Conservation (phyloP, 768 basidiomycete genomes). For the Dioszegia crocea region DNA sequence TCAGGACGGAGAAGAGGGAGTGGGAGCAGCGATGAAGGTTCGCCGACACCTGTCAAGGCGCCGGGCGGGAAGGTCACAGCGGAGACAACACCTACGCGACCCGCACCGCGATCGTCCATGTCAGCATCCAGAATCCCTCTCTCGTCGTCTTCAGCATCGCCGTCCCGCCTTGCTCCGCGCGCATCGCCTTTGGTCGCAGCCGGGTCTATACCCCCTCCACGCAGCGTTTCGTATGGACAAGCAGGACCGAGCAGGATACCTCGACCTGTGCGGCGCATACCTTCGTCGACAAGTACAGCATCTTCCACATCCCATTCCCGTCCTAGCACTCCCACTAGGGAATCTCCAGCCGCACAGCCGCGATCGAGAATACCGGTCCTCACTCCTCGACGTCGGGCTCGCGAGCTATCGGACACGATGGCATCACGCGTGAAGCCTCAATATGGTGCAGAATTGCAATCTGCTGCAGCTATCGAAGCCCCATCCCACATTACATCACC, state of each 20-base stretch:
- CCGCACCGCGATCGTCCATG: background rate
- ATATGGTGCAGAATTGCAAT: no score
- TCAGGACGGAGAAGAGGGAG: background rate
- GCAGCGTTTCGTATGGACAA: background rate
- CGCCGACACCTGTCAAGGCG: constrained; percentile 4
- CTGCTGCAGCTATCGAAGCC: background rate
- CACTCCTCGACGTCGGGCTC: background rate
- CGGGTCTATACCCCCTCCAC: background rate
- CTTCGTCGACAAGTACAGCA: background rate
- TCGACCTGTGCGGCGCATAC: background rate
- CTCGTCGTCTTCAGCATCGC: background rate
- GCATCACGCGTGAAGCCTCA: no score
- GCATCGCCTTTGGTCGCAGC: background rate
- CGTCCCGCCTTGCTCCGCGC: background rate
- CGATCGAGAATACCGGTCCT: background rate
- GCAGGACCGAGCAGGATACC: constrained; percentile 1
- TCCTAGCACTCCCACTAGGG: background rate
- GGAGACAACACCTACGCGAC: background rate
- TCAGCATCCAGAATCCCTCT: background rate
- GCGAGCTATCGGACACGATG: background rate
- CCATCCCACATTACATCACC: background rate
- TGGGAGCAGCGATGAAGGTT: background rate
- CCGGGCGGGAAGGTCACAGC: background rate
- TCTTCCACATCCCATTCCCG: background rate
- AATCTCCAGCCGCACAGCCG: background rate